A percentile compares a stretch with the other conserved stretches of the same genome.
Evolutionary conservation across 257 asterid genomes (phyloP).

Genomic region (Petunia secreta): DNA sequence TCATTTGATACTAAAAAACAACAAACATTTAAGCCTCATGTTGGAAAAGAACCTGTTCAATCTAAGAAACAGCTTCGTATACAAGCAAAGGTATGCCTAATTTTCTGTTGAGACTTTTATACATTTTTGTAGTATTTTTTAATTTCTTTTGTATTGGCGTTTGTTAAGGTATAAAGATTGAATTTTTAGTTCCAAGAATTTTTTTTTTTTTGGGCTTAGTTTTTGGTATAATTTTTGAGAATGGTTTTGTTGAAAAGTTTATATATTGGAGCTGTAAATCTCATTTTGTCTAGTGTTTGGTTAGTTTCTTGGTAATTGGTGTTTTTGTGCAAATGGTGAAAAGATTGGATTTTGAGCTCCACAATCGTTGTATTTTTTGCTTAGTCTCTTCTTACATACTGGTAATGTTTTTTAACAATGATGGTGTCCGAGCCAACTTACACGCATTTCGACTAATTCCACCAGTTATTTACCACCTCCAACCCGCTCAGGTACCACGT

Average conservation of each 20-base stretch:
- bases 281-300: background rate
- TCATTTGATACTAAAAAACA: constrained; percentile 26
- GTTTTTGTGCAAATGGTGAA: background rate
- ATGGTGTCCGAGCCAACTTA: no score
- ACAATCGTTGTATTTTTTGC: background rate
- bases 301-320: background rate
- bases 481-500: no score
- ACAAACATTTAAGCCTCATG: constrained; percentile 31
- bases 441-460: no score
- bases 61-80: constrained; percentile 62
- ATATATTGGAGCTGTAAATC: background rate
- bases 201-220: no score
- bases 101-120: constrained; percentile 4
- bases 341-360: background rate
- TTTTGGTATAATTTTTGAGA: no score
- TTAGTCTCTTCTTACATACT: background rate
- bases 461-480: no score
- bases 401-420: no score
- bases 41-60: constrained; percentile 42
- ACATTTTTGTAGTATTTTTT: background rate
- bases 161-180: no score
- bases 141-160: no score
- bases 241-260: background rate
- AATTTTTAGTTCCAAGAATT: no score
- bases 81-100: constrained; percentile 61